Evolutionary conservation across 768 basidiomycete species (phyloP).

Genomic region (Termitomyces sp.): DNA sequence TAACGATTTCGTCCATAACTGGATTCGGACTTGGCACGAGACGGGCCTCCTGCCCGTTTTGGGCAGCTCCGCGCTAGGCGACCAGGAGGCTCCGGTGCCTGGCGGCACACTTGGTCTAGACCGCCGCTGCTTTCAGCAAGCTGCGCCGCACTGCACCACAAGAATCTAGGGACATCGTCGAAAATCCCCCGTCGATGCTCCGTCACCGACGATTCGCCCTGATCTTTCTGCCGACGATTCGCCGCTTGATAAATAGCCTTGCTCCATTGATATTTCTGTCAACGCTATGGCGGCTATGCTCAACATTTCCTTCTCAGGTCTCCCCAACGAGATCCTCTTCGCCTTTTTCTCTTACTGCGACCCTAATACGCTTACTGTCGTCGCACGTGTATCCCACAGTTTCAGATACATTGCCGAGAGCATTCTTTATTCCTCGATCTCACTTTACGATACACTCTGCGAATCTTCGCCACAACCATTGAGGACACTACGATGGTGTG

Average conservation of each 20-base stretch:
- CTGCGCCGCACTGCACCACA: neutral
- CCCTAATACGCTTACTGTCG: conserved; percentile 28
- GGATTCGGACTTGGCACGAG: too few species aligned
- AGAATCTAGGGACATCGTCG: neutral
- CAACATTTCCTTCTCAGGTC: conserved; percentile 1
- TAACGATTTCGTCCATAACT: too few species aligned
- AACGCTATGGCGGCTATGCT: neutral
- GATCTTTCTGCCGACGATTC: conserved; percentile 26
- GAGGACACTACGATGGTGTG: conserved; percentile 45
- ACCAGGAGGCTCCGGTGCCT: neutral
- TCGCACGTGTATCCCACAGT: conserved; percentile 39
- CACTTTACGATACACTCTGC: conserved; percentile 42
- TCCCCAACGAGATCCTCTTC: conserved; percentile 54
- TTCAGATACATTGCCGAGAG: conserved; percentile 53
- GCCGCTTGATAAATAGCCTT: conserved; percentile 28
- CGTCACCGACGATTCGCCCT: conserved; percentile 30
- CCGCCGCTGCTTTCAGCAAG: neutral
- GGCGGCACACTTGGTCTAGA: neutral
- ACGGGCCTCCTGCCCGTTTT: neutral
- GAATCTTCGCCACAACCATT: conserved; percentile 32
- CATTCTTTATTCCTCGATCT: conserved; percentile 48
- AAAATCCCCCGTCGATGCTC: conserved; percentile 31
- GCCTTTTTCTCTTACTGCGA: conserved; percentile 39
- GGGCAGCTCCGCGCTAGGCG: neutral
- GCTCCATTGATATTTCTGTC: neutral